Conservation (phyloP, 768 basidiomycete genomes). For the Termitomyces sp. region DNA sequence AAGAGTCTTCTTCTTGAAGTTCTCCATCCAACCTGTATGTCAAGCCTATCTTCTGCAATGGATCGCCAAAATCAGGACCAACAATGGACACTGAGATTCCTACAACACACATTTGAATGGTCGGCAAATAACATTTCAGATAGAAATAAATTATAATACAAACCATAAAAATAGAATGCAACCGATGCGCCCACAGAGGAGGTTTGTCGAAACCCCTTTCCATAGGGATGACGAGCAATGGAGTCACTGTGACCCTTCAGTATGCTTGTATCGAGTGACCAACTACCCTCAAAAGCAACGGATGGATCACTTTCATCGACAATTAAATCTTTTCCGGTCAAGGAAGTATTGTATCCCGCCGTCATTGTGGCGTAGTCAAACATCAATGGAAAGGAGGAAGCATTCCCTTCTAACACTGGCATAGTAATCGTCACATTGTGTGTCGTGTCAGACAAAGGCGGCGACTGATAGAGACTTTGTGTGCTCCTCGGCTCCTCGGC, state of each 20-base stretch:
- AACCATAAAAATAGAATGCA: background rate
- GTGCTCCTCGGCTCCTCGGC: too few relatives aligned
- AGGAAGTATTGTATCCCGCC: background rate
- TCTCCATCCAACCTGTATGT: background rate
- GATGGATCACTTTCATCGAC: background rate
- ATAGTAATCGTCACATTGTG: background rate
- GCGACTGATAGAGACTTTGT: background rate
- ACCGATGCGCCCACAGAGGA: background rate
- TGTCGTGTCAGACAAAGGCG: background rate
- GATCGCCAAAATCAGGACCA: background rate
- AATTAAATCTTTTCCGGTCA: background rate
- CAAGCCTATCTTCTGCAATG: accelerated
- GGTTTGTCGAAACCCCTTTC: background rate
- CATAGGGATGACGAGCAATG: background rate
- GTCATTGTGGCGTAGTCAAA: background rate
- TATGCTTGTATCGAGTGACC: background rate
- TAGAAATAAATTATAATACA: background rate
- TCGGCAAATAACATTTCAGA: background rate
- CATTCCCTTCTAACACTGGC: too few relatives aligned
- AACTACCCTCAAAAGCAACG: background rate
- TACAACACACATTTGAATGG: background rate
- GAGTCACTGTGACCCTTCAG: too few relatives aligned
- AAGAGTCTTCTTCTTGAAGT: too few relatives aligned
- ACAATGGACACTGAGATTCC: background rate
- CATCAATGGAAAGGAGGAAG: too few relatives aligned